Percentiles rank a stretch among this genome's conserved stretches.
Evolutionary conservation across 805 yeast species (phyloP).

Genomic region (Zygosaccharomyces gambellarensis): DNA sequence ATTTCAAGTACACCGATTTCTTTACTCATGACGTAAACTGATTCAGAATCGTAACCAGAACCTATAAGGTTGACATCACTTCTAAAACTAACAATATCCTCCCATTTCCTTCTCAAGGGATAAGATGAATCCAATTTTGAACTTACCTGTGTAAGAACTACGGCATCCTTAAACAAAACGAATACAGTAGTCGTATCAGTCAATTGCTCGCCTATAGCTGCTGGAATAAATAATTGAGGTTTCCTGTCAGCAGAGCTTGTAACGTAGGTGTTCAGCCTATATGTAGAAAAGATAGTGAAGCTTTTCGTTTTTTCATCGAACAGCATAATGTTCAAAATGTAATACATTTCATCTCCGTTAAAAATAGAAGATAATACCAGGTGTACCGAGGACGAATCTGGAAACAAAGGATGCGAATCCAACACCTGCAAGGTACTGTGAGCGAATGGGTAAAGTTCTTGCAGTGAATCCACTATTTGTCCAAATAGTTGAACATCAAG

Average conservation of each 20-base stretch:
- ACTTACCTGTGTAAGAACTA: slow-evolving; percentile 62
- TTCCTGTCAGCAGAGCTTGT: slow-evolving; percentile 21
- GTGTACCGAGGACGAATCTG: slow-evolving; percentile 39
- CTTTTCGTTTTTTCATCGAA: slow-evolving; percentile 44
- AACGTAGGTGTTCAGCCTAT: slow-evolving; percentile 52
- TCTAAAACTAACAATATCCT: slow-evolving; percentile 64
- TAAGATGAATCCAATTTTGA: slow-evolving; percentile 33
- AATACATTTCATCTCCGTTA: slow-evolving; percentile 35
- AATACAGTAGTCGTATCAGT: slow-evolving; percentile 43
- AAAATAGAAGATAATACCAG: slow-evolving; percentile 47
- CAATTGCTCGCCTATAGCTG: slow-evolving; percentile 38
- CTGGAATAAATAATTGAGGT: slow-evolving; percentile 54
- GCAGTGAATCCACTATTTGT: slow-evolving; percentile 38
- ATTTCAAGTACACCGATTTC: slow-evolving; percentile 59
- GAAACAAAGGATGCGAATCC: slow-evolving; percentile 52
- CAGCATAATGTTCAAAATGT: slow-evolving; percentile 51
- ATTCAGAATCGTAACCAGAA: slow-evolving; percentile 47
- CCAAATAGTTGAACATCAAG: slow-evolving; percentile 37
- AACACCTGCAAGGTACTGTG: slow-evolving; percentile 48
- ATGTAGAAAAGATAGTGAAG: slow-evolving; percentile 56
- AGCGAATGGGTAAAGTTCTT: slow-evolving; percentile 49
- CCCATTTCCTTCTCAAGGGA: slow-evolving; percentile 58
- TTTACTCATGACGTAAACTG: slow-evolving; percentile 46
- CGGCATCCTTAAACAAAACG: slow-evolving; percentile 52
- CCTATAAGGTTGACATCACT: slow-evolving; percentile 52